Percentiles rank a stretch among this genome's conserved stretches.
Conservation (phyloP, 2,329 filamentous ascomycete genomes). For the Cordyceps cicadae region DNA sequence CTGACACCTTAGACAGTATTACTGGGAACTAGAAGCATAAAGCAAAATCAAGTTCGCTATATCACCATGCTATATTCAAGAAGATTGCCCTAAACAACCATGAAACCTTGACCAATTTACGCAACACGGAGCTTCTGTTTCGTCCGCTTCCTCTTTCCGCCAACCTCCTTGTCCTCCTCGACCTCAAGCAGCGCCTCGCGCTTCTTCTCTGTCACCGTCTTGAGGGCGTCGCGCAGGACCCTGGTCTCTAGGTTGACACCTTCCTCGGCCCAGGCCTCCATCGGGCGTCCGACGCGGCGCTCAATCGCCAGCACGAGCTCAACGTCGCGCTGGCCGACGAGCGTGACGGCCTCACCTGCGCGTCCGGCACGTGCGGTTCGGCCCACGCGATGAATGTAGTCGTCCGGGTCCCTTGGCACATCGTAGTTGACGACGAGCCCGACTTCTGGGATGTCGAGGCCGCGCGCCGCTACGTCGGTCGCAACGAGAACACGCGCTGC, state of each 20-base stretch:
- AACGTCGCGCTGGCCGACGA: conserved; percentile 90
- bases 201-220: conserved; percentile 92
- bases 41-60: background rate
- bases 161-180: conserved; percentile 84
- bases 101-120: conserved; percentile 10
- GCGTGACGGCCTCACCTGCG: conserved; percentile 70
- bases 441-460: conserved; percentile 91
- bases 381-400: conserved; percentile 95
- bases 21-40: background rate
- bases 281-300: conserved; percentile 65
- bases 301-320: conserved; percentile 88
- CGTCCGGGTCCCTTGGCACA: conserved; percentile 88
- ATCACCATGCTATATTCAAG: background rate
- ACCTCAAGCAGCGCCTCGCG: conserved; percentile 83
- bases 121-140: conserved; percentile 46
- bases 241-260: conserved; percentile 90
- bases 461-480: conserved; percentile 88
- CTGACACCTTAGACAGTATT: too few species aligned
- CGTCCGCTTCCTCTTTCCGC: conserved; percentile 66
- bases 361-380: conserved; percentile 89
- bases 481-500: conserved; percentile 87
- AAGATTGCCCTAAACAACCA: background rate
- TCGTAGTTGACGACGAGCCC: conserved; percentile 91
- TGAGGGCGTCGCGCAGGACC: conserved; percentile 76
- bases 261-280: conserved; percentile 81